Evolutionary conservation across 140 eudicot genomes (phyloP), one percentile per base, ranked within the genome.

Genomic region (Cichorium intybus): DNA sequence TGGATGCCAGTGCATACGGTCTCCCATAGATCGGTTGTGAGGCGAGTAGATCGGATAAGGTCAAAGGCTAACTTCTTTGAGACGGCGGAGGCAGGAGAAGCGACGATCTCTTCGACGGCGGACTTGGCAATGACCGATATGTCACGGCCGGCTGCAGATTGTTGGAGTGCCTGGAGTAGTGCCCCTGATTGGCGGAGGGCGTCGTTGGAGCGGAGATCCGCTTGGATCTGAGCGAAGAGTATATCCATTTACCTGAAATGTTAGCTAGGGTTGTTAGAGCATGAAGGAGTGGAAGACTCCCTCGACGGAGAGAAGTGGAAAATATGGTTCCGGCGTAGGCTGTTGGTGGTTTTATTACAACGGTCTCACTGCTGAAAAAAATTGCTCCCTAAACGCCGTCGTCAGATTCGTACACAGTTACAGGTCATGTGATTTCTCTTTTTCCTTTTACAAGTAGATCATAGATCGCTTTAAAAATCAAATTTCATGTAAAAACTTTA

Each of bases 111-210:
- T 56, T 88, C 96, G 24, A 92, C 98, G 64, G 98, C 98, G 64
- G 95, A 82, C 55, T 85, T 88, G 3, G 98, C 95, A 23, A 88
- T 72, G 75, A 79, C 78, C 69, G 98, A 88, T 81, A 88, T 88
- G 74, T 92, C 96, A 2, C 96, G 83, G n/a, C 98, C 98, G 70
- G 96, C 95, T 55, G 98, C 96, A 14, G 96, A 92, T 75, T 92
- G 98, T 34, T 92, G 96, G 68, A 92, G 95, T 17, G 98, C 92
- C 72, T 85, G 96, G 23, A 92, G 93, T 20, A 92, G 80, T 0
- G 98, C 96, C 29, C 93, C 82, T 34, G 98, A 85, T 57, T 91
- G 98, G 6, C 98, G 92, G 55, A 91, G 96, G 17, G 98, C 87
- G 78, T 88, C 95, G 82, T 83, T 92, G 56, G 98, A 92, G 10